phyloP scores from a whole-genome alignment of 306 rosid species.

The Acacia confusa region DNA sequence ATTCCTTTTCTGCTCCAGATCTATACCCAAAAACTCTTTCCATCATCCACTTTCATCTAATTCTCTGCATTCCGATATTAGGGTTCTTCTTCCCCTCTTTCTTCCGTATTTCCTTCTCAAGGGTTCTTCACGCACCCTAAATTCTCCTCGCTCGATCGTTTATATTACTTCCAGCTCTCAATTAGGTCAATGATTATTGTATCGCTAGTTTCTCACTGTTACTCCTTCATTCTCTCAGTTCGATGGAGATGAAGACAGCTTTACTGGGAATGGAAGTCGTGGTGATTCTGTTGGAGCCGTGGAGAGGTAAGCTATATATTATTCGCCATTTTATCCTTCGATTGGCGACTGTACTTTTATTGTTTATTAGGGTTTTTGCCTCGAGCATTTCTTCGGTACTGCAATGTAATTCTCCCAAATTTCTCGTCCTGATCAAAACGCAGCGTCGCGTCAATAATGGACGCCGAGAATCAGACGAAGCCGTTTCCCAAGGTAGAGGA shows the following conservation, averaged over 20 bases:
- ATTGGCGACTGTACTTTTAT: conserved; percentile 8
- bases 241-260: conserved; percentile 44
- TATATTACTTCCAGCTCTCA: conserved; percentile 21
- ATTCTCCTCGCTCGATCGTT: conserved; percentile 17
- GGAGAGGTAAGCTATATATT: conserved; percentile 51
- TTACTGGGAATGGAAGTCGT: conserved; percentile 46
- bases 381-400: not conserved
- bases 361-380: conserved; percentile 51
- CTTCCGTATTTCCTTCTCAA: conserved; percentile 18
- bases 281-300: conserved; percentile 59
- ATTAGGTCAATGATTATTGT: conserved; percentile 53
- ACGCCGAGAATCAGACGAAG: conserved; percentile 22
- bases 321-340: not conserved
- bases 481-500: not conserved
- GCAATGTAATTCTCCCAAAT: conserved; percentile 31
- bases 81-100: conserved; percentile 41
- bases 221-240: conserved; percentile 34
- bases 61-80: conserved; percentile 26
- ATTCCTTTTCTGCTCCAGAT: conserved; percentile 44
- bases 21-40: conserved; percentile 29
- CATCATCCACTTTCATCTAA: not conserved
- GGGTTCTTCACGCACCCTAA: conserved; percentile 52
- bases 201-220: conserved; percentile 36
- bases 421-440: conserved; percentile 11
- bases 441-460: conserved; percentile 70